Evolutionary conservation across 2,329 filamentous ascomycete species (phyloP).

Genomic region (Ascochyta fabae): DNA sequence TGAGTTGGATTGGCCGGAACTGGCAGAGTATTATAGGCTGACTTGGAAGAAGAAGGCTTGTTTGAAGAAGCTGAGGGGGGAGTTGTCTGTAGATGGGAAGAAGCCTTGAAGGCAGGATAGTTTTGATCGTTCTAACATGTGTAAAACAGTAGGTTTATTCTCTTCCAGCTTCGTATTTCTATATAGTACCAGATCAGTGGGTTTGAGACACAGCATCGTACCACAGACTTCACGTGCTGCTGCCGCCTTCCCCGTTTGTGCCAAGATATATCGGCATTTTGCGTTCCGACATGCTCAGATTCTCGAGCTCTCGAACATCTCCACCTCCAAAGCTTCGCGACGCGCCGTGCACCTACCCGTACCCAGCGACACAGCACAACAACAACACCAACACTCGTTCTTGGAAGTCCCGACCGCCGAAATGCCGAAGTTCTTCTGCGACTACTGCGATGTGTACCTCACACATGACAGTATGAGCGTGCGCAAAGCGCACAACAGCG

Average conservation of each 20-base stretch:
- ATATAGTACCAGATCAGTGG: too few relatives aligned
- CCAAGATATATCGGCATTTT: constrained; percentile 26
- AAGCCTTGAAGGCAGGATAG: background rate
- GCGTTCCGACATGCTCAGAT: constrained; percentile 24
- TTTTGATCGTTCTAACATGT: background rate
- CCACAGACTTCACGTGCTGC: constrained; percentile 2
- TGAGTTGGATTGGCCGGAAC: constrained; percentile 23
- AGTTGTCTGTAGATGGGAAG: constrained; percentile 10
- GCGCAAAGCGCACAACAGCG: constrained; percentile 96
- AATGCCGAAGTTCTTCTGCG: constrained; percentile 58
- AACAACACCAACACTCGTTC: background rate
- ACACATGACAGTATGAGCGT: constrained; percentile 99
- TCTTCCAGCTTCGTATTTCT: too few relatives aligned
- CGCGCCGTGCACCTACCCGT: constrained; percentile 18
- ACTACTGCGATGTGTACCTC: constrained; percentile 99
- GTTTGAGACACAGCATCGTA: background rate
- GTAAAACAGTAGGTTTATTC: too few relatives aligned
- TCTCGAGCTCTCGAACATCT: constrained; percentile 22
- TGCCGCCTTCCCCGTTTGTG: background rate
- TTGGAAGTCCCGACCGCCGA: background rate
- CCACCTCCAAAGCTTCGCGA: constrained; percentile 25
- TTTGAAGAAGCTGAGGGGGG: constrained; percentile 31
- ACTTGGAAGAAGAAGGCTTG: constrained; percentile 44
- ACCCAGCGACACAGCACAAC: background rate
- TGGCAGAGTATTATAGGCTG: constrained; percentile 36